Conservation (phyloP, 768 basidiomycete species). For the Suillus fuscotomentosus region DNA sequence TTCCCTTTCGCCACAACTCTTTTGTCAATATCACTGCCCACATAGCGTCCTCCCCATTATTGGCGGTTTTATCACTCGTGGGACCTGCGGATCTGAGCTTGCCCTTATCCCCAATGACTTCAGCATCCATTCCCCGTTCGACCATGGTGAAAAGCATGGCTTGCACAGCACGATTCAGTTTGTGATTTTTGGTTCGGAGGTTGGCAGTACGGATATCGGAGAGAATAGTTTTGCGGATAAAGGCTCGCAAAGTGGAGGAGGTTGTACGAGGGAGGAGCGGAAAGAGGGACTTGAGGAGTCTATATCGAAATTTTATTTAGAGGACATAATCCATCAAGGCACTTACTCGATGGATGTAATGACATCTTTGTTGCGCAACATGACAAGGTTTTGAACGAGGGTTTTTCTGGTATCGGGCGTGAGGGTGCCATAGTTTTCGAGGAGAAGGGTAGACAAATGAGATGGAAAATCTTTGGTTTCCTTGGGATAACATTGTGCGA, state of each 20-base stretch:
- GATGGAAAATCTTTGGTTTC: conserved; percentile 85
- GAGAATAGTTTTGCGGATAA: conserved; percentile 91
- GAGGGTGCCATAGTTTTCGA: conserved; percentile 74
- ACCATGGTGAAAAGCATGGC: conserved; percentile 96
- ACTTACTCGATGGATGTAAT: conserved; percentile 90
- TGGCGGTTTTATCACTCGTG: conserved; percentile 36
- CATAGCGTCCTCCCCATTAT: conserved; percentile 83
- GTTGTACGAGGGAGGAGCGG: conserved; percentile 94
- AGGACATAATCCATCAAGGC: not conserved
- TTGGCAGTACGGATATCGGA: conserved; percentile 93
- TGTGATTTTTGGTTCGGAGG: conserved; percentile 84
- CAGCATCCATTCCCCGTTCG: conserved; percentile 84
- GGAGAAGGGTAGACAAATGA: conserved; percentile 74
- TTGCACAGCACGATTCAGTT: conserved; percentile 94
- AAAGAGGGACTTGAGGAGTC: conserved; percentile 88
- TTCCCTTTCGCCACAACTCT: conserved; percentile 90
- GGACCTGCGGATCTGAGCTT: conserved; percentile 50
- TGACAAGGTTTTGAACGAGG: conserved; percentile 87
- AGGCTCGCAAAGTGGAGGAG: conserved; percentile 76
- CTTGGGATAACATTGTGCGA: conserved; percentile 91
- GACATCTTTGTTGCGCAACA: conserved; percentile 90
- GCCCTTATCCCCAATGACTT: conserved; percentile 82
- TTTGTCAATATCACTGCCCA: conserved; percentile 95
- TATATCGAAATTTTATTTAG: conserved; percentile 30
- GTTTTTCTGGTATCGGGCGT: conserved; percentile 81